These are phyloP conservation scores for Diaporthe ampelina DNA, from an alignment of 2,329 filamentous ascomycete species.

Conservation along the genomic window DNA sequence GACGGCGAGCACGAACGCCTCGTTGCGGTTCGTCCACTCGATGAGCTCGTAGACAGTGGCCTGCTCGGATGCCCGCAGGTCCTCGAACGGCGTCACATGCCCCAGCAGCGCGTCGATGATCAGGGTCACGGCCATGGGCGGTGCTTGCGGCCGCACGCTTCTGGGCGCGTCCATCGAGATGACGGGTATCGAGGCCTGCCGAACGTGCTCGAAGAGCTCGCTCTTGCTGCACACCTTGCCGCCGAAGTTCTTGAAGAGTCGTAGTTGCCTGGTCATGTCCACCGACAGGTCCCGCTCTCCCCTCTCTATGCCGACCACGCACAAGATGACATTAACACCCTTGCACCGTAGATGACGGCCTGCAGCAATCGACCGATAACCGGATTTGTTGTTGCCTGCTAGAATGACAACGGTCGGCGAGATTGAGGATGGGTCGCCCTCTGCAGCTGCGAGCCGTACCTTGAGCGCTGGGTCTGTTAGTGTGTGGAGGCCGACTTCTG, in stretches of 20 bases:
- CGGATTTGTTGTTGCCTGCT: constrained; percentile 95
- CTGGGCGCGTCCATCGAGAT: constrained; percentile 54
- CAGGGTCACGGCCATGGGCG: constrained; percentile 78
- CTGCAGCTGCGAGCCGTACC: constrained; percentile 63
- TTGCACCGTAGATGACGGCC: constrained; percentile 90
- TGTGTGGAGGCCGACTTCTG: constrained; percentile 82
- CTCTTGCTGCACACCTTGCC: constrained; percentile 76
- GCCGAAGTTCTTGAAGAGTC: constrained; percentile 86
- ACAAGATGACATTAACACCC: constrained; percentile 83
- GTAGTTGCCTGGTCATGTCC: constrained; percentile 83
- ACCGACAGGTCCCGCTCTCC: constrained; percentile 84
- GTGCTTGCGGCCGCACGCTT: constrained; percentile 56
- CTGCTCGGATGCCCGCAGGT: constrained; percentile 85
- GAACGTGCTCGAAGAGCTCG: constrained; percentile 72
- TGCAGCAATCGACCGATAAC: constrained; percentile 86
- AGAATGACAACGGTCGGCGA: constrained; percentile 75
- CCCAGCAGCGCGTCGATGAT: constrained; percentile 92
- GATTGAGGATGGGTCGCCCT: constrained; percentile 43
- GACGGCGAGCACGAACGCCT: constrained; percentile 86
- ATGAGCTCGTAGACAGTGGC: constrained; percentile 90
- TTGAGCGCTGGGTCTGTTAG: constrained; percentile 74
- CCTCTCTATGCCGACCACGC: constrained; percentile 86
- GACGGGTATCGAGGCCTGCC: constrained; percentile 58
- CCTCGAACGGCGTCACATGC: constrained; percentile 89
- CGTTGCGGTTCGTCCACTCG: constrained; percentile 92